A percentile compares a stretch with the other conserved stretches of the same genome.
Conservation (phyloP, 805 yeast genomes). For the Kregervanrija fluxuum region DNA sequence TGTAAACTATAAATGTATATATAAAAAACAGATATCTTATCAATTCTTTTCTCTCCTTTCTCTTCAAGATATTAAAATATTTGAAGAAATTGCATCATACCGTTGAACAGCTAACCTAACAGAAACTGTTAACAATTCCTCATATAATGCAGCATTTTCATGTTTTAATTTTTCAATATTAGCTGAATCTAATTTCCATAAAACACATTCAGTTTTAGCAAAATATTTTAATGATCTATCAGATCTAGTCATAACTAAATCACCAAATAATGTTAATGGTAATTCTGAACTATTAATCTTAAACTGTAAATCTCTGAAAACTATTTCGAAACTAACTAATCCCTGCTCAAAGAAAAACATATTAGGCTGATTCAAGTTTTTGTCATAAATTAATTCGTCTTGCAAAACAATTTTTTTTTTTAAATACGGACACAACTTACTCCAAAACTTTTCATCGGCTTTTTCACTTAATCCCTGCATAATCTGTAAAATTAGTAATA, state of each 20-base stretch:
- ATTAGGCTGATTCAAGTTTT: conserved; percentile 38
- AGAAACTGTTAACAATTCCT: conserved; percentile 57
- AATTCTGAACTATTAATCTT: conserved; percentile 35
- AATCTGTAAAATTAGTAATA: conserved; percentile 57
- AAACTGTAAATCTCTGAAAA: conserved; percentile 31
- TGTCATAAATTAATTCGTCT: conserved; percentile 40
- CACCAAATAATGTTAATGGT: conserved; percentile 74
- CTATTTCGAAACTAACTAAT: conserved; percentile 41
- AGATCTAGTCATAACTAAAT: conserved; percentile 32
- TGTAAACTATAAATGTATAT: neutral
- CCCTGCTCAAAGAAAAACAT: conserved; percentile 48
- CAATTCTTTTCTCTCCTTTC: too few relatives aligned
- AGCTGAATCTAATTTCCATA: conserved; percentile 58
- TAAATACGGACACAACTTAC: conserved; percentile 49
- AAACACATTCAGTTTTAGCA: conserved; percentile 42
- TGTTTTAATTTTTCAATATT: conserved; percentile 38
- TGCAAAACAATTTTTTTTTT: conserved; percentile 22
- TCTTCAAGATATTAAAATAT: conserved; percentile 44
- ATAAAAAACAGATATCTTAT: too few relatives aligned
- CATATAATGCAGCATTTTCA: conserved; percentile 47
- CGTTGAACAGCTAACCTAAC: conserved; percentile 61
- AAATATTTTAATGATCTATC: conserved; percentile 35
- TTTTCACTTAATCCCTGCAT: conserved; percentile 50
- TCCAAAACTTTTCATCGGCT: conserved; percentile 54
- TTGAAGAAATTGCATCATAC: conserved; percentile 69